These are phyloP conservation scores for Anthracocystis panici-leucophaei DNA, from an alignment of 1,284 basidiomycete species.

Conservation along the genomic window DNA sequence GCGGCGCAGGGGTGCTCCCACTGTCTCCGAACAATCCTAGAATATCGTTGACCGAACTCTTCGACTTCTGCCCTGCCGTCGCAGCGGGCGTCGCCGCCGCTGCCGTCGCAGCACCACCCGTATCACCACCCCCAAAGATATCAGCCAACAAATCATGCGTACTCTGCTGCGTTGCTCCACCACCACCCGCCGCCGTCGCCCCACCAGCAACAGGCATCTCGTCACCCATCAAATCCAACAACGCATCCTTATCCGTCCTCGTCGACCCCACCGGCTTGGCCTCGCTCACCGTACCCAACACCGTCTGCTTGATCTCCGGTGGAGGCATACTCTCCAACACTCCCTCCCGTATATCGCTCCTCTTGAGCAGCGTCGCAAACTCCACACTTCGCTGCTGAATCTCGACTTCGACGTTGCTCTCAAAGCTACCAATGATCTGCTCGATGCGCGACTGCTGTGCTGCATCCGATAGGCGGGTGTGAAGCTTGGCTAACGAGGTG, in stretches of 20 bases:
- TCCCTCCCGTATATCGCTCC: conserved; percentile 80
- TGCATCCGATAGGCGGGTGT: conserved; percentile 77
- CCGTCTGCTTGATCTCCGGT: conserved; percentile 80
- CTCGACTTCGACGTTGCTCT: conserved; percentile 88
- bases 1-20: conserved; percentile 60
- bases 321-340: conserved; percentile 98
- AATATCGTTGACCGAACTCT: conserved; percentile 86
- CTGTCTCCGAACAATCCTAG: conserved; percentile 84
- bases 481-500: conserved; percentile 89
- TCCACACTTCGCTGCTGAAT: conserved; percentile 96
- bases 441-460: conserved; percentile 79
- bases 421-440: conserved; percentile 81
- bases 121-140: conserved; percentile 81
- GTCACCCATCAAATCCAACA: conserved; percentile 65
- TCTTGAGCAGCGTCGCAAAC: conserved; percentile 84
- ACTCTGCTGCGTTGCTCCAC: conserved; percentile 72
- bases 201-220: conserved; percentile 47
- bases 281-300: conserved; percentile 64
- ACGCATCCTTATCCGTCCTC: conserved; percentile 57
- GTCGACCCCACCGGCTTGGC: conserved; percentile 64
- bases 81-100: conserved; percentile 21
- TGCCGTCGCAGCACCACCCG: conserved; percentile 71
- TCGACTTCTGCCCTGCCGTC: conserved; percentile 62
- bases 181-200: conserved; percentile 13
- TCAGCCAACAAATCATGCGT: conserved; percentile 92